Evolutionary conservation across 2,329 filamentous ascomycete species (phyloP).

Genomic region (Waltergamsia citrina): DNA sequence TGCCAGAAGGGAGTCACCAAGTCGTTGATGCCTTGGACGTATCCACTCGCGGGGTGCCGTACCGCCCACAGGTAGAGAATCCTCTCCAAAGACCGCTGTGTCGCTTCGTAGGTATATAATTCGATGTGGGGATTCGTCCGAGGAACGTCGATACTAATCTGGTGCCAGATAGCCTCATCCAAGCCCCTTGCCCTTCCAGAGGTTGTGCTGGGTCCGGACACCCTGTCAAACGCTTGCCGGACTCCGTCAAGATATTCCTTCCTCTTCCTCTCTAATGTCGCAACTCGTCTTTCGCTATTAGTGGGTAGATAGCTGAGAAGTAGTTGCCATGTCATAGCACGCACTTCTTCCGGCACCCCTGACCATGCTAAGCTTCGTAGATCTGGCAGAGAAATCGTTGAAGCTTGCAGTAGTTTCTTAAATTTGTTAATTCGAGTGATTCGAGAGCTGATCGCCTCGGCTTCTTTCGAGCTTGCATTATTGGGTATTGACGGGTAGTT

Average conservation of each 20-base stretch:
- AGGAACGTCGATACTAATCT: constrained; percentile 97
- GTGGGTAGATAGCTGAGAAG: constrained; percentile 91
- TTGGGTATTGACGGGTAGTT: constrained; percentile 68
- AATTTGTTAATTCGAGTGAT: constrained; percentile 98
- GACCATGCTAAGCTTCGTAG: constrained; percentile 86
- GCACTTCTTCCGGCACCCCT: constrained; percentile 86
- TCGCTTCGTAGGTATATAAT: constrained; percentile 91
- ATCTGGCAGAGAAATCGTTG: constrained; percentile 76
- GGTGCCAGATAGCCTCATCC: constrained; percentile 98
- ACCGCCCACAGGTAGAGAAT: constrained; percentile 98
- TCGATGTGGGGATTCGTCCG: constrained; percentile 94
- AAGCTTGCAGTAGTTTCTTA: constrained; percentile 88
- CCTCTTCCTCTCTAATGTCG: constrained; percentile 84
- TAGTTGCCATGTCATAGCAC: constrained; percentile 98
- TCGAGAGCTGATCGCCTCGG: constrained; percentile 75
- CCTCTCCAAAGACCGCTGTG: constrained; percentile 84
- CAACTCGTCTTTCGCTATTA: constrained; percentile 86
- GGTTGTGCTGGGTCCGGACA: constrained; percentile 21
- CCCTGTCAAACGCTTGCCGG: constrained; percentile 58
- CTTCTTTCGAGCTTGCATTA: constrained; percentile 71
- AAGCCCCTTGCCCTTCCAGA: constrained; percentile 53
- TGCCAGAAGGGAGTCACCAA: constrained; percentile 97
- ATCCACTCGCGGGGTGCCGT: constrained; percentile 90
- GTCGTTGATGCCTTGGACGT: constrained; percentile 98
- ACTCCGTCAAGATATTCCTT: constrained; percentile 97